Evolutionary conservation across 495 filamentous ascomycete genomes (phyloP).

Genomic region (Astrocystis sublimbata): DNA sequence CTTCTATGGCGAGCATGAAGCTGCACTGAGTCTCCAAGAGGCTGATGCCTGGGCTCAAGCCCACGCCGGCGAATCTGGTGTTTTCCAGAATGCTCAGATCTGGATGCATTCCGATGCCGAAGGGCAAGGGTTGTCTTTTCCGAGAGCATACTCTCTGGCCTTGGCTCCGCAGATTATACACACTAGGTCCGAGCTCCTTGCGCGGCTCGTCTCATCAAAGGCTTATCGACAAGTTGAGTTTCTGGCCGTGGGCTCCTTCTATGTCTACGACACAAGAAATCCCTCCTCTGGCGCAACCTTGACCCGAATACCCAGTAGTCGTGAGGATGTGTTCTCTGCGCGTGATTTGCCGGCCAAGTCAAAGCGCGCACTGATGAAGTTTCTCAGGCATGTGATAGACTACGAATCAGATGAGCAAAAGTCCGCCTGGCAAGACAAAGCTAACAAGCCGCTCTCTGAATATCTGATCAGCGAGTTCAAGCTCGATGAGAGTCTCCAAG

Average conservation of each 20-base stretch:
- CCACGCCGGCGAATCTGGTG: constrained; percentile 16
- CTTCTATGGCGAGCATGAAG: constrained; percentile 85
- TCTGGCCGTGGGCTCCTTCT: constrained; percentile 92
- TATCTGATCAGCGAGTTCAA: constrained; percentile 74
- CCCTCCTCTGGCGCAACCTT: constrained; percentile 38
- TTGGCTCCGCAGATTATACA: constrained; percentile 88
- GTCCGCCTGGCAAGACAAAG: constrained; percentile 50
- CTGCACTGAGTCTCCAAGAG: constrained; percentile 85
- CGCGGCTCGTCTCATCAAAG: constrained; percentile 79
- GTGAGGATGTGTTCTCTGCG: constrained; percentile 85
- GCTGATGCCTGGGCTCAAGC: constrained; percentile 66
- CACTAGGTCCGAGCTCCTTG: constrained; percentile 72
- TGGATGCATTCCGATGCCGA: constrained; percentile 31
- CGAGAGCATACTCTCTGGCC: constrained; percentile 79
- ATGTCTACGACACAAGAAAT: constrained; percentile 57
- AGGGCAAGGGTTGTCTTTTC: constrained; percentile 54
- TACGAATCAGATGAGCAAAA: constrained; percentile 56
- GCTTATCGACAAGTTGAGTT: constrained; percentile 90
- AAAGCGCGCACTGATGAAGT: constrained; percentile 84
- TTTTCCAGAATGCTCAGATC: constrained; percentile 28
- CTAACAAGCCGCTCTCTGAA: constrained; percentile 54
- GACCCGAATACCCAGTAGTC: constrained; percentile 71
- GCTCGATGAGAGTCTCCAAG: constrained; percentile 66
- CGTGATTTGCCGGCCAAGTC: constrained; percentile 68
- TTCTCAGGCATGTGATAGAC: constrained; percentile 73